These are phyloP conservation scores for Porpolomopsis calyptriformis DNA, from an alignment of 768 basidiomycete genomes.

Conservation along the genomic window DNA sequence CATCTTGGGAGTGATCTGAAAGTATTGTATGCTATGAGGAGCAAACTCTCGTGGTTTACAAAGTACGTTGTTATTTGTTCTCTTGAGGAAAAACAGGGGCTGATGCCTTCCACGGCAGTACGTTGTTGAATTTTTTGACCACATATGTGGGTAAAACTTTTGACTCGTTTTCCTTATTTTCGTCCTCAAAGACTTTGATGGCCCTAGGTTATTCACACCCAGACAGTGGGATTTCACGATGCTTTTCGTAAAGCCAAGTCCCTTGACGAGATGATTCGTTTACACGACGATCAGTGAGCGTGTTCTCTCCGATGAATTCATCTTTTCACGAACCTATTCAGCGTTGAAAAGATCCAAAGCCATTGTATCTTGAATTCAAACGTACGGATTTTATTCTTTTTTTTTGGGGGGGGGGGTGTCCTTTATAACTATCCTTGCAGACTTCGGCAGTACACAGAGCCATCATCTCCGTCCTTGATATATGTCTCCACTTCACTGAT, in stretches of 20 bases:
- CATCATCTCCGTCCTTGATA: slow-evolving; percentile 61
- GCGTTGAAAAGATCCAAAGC: slow-evolving; percentile 48
- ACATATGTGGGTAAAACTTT: slow-evolving; percentile 57
- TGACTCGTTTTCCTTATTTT: not conserved
- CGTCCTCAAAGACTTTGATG: slow-evolving; percentile 5
- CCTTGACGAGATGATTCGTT: slow-evolving; percentile 63
- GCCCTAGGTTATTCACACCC: slow-evolving; percentile 55
- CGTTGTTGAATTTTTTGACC: slow-evolving; percentile 57
- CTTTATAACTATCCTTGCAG: slow-evolving; percentile 25
- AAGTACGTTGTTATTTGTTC: slow-evolving; percentile 42
- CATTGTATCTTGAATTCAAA: slow-evolving; percentile 56
- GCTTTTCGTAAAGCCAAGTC: slow-evolving; percentile 44
- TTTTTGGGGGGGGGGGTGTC: slow-evolving; percentile 1
- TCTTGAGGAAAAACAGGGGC: not conserved
- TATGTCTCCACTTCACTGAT: slow-evolving; percentile 60
- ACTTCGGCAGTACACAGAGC: slow-evolving; percentile 54
- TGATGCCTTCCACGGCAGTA: slow-evolving; percentile 27
- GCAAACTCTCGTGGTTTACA: slow-evolving; percentile 74
- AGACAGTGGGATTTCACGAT: slow-evolving; percentile 50
- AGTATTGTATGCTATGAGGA: slow-evolving; percentile 65
- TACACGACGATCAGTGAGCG: slow-evolving; percentile 63
- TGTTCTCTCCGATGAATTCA: not conserved
- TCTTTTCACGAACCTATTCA: slow-evolving; percentile 16
- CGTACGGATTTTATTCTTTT: slow-evolving; percentile 25
- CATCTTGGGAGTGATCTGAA: slow-evolving; percentile 42